A percentile compares a stretch with the other conserved stretches of the same genome.
phyloP scores from a whole-genome alignment of 2,329 filamentous ascomycete genomes.

The Setomelanomma holmii region DNA sequence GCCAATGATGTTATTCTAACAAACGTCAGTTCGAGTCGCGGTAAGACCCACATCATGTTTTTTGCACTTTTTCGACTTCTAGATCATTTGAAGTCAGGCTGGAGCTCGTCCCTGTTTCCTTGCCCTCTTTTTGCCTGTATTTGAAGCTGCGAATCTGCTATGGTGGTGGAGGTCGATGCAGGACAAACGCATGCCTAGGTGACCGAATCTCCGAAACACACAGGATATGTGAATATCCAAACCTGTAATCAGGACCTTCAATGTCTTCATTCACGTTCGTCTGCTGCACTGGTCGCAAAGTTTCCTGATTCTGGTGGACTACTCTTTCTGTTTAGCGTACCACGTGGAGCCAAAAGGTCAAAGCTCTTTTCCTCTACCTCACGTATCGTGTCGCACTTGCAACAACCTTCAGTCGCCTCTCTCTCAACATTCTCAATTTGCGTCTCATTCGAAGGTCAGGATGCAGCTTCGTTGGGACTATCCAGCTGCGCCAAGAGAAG shows the following conservation, averaged over 20 bases:
- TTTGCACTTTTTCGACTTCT: conserved; percentile 14
- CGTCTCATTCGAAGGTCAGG: not conserved
- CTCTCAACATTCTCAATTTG: not conserved
- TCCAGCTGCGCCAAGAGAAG: conserved; percentile 20
- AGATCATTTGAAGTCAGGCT: not conserved
- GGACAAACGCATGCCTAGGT: not conserved
- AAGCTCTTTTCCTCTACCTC: conserved; percentile 7
- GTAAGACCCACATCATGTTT: conserved; percentile 31
- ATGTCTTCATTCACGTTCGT: not conserved
- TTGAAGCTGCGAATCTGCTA: not conserved
- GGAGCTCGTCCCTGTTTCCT: not conserved
- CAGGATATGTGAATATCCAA: not conserved
- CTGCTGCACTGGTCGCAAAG: not conserved
- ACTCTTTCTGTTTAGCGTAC: conserved; percentile 14
- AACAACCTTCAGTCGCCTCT: not conserved
- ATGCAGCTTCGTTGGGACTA: conserved; percentile 41
- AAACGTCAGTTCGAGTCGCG: conserved; percentile 41
- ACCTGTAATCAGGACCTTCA: not conserved
- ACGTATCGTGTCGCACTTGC: not conserved
- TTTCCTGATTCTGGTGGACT: not conserved
- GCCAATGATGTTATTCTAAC: too few relatives aligned
- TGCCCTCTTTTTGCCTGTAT: not conserved
- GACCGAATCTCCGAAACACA: not conserved
- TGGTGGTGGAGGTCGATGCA: not conserved
- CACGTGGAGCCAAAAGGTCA: conserved; percentile 20